phyloP scores from a whole-genome alignment of 2,329 filamentous ascomycete genomes.

The Colletotrichum tofieldiae region DNA sequence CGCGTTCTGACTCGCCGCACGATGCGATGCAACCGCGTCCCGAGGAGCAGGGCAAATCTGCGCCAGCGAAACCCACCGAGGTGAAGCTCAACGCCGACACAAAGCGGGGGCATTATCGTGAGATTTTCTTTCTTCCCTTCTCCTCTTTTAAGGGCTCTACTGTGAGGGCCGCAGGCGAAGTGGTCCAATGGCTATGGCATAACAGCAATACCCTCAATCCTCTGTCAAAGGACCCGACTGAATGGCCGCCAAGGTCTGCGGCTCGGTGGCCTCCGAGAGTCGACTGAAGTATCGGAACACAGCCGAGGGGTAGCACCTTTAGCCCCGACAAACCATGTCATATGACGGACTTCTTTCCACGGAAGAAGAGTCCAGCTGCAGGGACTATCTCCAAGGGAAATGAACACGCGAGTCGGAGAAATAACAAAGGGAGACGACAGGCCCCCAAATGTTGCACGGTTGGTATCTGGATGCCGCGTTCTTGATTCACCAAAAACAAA shows the following conservation, averaged over 20 bases:
- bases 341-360: neutral
- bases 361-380: constrained; percentile 3
- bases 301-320: neutral
- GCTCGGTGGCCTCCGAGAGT: constrained; percentile 30
- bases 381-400: constrained; percentile 5
- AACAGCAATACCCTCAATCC: constrained; percentile 20
- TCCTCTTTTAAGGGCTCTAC: neutral
- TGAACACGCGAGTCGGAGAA: constrained; percentile 36
- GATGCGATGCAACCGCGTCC: constrained; percentile 16
- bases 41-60: constrained; percentile 12
- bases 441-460: constrained; percentile 29
- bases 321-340: neutral
- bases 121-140: neutral
- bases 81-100: constrained; percentile 19
- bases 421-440: constrained; percentile 37
- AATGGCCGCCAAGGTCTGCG: constrained; percentile 3
- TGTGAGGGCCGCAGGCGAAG: neutral
- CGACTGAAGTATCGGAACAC: constrained; percentile 17
- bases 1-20: constrained; percentile 31
- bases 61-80: constrained; percentile 27
- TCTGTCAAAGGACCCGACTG: constrained; percentile 4
- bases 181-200: constrained; percentile 18
- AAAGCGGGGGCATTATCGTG: constrained; percentile 14
- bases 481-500: constrained; percentile 23
- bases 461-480: constrained; percentile 16